These are phyloP conservation scores for Rickenella mellea DNA, from an alignment of 768 basidiomycete genomes.

Conservation along the genomic window DNA sequence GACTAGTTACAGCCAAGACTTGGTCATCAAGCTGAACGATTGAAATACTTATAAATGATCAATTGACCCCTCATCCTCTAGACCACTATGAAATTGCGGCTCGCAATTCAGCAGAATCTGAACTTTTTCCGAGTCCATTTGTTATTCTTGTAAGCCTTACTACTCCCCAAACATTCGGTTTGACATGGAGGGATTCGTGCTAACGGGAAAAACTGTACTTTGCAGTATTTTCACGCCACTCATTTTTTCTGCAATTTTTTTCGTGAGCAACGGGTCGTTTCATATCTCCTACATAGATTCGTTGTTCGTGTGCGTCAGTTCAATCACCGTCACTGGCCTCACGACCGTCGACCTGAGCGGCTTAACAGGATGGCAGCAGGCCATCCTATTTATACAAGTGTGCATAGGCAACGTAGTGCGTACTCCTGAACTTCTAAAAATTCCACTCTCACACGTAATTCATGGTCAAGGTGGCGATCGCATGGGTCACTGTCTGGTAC, in stretches of 20 bases:
- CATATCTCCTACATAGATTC: slow-evolving; percentile 69
- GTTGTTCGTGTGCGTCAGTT: slow-evolving; percentile 68
- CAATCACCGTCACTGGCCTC: slow-evolving; percentile 71
- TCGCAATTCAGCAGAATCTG: too few species aligned
- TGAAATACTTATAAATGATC: too few species aligned
- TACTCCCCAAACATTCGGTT: slow-evolving; percentile 6
- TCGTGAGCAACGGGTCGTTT: slow-evolving; percentile 67
- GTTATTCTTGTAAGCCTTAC: slow-evolving; percentile 47
- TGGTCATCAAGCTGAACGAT: too few species aligned
- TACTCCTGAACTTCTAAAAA: slow-evolving; percentile 9
- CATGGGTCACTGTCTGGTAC: slow-evolving; percentile 79
- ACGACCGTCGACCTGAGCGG: slow-evolving; percentile 59
- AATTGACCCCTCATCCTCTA: too few species aligned
- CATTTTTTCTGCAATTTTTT: slow-evolving; percentile 71
- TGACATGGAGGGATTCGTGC: too few species aligned
- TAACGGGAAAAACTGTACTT: too few species aligned
- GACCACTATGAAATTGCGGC: too few species aligned
- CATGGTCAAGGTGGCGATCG: slow-evolving; percentile 63
- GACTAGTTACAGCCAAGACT: too few species aligned
- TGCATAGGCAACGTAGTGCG: slow-evolving; percentile 64
- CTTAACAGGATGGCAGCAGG: slow-evolving; percentile 63
- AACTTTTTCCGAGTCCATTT: slow-evolving; percentile 62
- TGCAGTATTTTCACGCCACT: slow-evolving; percentile 71
- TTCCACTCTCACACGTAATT: too few species aligned
- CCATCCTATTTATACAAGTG: slow-evolving; percentile 70